phyloP scores from a whole-genome alignment of 1,139 yeast species.

The Suhomyces kunorum region DNA sequence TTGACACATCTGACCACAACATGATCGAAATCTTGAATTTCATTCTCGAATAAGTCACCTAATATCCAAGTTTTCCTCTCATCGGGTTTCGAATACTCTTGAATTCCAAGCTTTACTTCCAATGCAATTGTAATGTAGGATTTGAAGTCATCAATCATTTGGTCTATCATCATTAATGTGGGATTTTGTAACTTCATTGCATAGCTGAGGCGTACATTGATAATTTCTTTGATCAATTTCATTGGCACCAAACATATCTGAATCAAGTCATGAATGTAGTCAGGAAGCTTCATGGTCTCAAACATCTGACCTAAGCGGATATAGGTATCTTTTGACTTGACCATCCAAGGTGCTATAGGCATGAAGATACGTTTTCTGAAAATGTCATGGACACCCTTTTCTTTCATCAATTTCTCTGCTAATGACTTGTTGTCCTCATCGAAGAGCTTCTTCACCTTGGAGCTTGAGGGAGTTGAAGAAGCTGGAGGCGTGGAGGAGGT shows the following conservation, averaged over 20 bases:
- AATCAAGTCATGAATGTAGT: constrained; percentile 66
- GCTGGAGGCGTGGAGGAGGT: constrained; percentile 22
- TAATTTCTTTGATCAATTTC: constrained; percentile 76
- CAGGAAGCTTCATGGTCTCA: constrained; percentile 72
- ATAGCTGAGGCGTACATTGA: constrained; percentile 70
- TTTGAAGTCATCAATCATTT: constrained; percentile 84
- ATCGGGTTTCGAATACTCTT: constrained; percentile 67
- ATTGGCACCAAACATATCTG: constrained; percentile 77
- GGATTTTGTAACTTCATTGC: constrained; percentile 82
- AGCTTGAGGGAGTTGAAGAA: constrained; percentile 30
- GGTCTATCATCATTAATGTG: constrained; percentile 95
- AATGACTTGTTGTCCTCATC: constrained; percentile 65
- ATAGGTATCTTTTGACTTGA: constrained; percentile 74
- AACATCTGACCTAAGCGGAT: constrained; percentile 63
- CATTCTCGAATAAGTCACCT: constrained; percentile 63
- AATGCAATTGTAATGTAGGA: constrained; percentile 75
- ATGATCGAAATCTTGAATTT: constrained; percentile 59
- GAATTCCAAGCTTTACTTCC: constrained; percentile 68
- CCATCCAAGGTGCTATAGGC: constrained; percentile 70
- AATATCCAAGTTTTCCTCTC: constrained; percentile 69
- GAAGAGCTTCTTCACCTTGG: constrained; percentile 43
- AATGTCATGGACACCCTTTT: constrained; percentile 74
- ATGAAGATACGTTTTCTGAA: constrained; percentile 61
- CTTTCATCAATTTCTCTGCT: constrained; percentile 85
- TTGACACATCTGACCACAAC: constrained; percentile 74